These are phyloP conservation scores for Microbotryum violaceum DNA, from an alignment of 1,284 basidiomycete genomes.

Conservation along the genomic window DNA sequence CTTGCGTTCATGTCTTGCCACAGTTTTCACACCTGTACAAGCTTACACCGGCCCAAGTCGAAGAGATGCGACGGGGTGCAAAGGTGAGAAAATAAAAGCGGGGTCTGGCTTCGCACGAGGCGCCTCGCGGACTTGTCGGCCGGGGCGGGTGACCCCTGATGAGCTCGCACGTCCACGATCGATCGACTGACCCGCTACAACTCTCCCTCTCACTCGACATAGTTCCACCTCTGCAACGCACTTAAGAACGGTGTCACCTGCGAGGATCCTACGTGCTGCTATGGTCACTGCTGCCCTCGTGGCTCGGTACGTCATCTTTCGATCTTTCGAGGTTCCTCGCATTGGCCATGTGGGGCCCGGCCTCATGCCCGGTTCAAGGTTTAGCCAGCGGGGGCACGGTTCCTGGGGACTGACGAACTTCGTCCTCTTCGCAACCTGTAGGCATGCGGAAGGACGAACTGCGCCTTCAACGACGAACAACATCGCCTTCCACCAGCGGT, in stretches of 20 bases:
- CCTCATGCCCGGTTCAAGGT: no score
- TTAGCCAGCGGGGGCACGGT: no score
- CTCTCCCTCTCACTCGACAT: not conserved
- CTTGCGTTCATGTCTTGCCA: not conserved
- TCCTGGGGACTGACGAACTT: not conserved
- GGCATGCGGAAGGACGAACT: slow-evolving; percentile 4
- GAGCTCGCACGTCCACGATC: not conserved
- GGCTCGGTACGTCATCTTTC: not conserved
- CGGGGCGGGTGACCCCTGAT: no score
- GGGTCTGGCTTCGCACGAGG: no score
- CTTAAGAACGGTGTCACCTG: slow-evolving; percentile 8
- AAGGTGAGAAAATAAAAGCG: not conserved
- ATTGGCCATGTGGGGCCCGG: no score
- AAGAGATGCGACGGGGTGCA: slow-evolving; percentile 12
- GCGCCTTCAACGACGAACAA: slow-evolving; percentile 14
- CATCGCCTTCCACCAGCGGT: not conserved
- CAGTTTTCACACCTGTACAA: slow-evolving; percentile 16
- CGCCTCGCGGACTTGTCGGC: no score
- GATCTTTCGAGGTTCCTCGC: not conserved
- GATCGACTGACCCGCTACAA: no score
- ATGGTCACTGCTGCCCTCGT: not conserved
- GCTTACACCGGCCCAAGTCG: slow-evolving; percentile 5
- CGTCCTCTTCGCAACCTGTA: not conserved
- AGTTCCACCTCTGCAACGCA: slow-evolving; percentile 13
- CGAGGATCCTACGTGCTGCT: slow-evolving; percentile 3